phyloP scores from a whole-genome alignment of 495 filamentous ascomycete genomes.

The Apodospora peruviana region DNA sequence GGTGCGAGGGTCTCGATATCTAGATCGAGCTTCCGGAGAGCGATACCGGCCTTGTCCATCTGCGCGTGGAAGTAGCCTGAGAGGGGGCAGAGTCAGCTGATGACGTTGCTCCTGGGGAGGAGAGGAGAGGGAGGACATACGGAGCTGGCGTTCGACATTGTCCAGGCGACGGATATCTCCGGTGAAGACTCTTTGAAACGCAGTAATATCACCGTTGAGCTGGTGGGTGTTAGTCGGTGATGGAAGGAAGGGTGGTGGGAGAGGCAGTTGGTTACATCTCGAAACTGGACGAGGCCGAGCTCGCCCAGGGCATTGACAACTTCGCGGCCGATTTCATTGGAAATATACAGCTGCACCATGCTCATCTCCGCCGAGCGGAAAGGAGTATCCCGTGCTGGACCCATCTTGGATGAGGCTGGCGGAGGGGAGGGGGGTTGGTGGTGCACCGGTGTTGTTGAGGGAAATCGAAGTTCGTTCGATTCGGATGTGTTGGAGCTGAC shows the following conservation, averaged over 20 bases:
- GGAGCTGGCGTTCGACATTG: constrained; percentile 95
- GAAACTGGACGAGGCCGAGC: constrained; percentile 90
- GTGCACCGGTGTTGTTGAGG: too few species aligned
- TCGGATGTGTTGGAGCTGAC: too few species aligned
- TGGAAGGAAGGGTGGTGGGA: constrained; percentile 2
- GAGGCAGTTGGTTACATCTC: constrained; percentile 70
- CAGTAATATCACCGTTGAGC: constrained; percentile 87
- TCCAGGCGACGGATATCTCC: constrained; percentile 94
- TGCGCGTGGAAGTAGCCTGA: constrained; percentile 85
- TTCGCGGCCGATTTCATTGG: constrained; percentile 96
- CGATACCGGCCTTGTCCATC: constrained; percentile 86
- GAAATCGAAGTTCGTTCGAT: too few species aligned
- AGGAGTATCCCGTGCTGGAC: constrained; percentile 72
- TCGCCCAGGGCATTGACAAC: constrained; percentile 95
- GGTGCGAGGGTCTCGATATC: constrained; percentile 79
- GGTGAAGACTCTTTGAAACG: constrained; percentile 95
- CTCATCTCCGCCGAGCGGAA: constrained; percentile 99
- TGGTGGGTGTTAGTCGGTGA: constrained; percentile 4
- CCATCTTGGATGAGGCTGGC: constrained; percentile 37
- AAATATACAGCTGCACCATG: constrained; percentile 98
- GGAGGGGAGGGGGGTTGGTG: too few species aligned
- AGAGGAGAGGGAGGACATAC: constrained; percentile 47
- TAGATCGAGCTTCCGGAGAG: constrained; percentile 77
- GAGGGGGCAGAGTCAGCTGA: not conserved
- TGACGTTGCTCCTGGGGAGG: not conserved